Conservation (phyloP, 495 filamentous ascomycete species). For the Lophiostoma macrostomum region DNA sequence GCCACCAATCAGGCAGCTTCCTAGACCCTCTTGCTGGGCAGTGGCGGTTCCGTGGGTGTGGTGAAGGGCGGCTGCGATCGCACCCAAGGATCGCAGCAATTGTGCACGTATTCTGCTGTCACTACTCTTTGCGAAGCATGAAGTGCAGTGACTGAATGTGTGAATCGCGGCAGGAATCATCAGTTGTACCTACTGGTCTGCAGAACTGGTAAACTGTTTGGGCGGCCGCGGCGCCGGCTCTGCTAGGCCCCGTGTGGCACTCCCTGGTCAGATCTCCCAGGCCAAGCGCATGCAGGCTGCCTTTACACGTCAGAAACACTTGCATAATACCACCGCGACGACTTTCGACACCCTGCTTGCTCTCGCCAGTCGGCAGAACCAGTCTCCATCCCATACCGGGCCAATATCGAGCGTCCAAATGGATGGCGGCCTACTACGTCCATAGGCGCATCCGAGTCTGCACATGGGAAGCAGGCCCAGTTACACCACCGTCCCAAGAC, state of each 20-base stretch:
- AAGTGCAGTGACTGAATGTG: no score
- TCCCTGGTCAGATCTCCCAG: slow-evolving; percentile 5
- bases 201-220: not conserved
- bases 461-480: slow-evolving; percentile 27
- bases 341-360: not conserved
- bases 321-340: slow-evolving; percentile 21
- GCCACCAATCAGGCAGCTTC: not conserved
- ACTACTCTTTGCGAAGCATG: no score
- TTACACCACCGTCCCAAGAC: slow-evolving; percentile 18
- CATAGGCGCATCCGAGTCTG: slow-evolving; percentile 25
- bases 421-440: slow-evolving; percentile 21
- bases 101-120: no score
- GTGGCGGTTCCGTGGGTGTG: not conserved
- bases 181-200: not conserved
- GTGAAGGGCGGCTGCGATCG: not conserved
- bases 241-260: not conserved
- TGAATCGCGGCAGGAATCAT: not conserved
- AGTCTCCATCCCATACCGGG: not conserved
- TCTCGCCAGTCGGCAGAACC: no score
- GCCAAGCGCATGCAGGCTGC: slow-evolving; percentile 8
- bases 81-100: no score
- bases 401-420: slow-evolving; percentile 11
- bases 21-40: not conserved
- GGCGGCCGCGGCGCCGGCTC: not conserved
- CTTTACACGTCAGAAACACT: slow-evolving; percentile 34